Percentiles rank a stretch among this genome's conserved stretches.
These are phyloP conservation scores for Rhizopogon vulgaris DNA, from an alignment of 768 basidiomycete genomes.

Conservation along the genomic window DNA sequence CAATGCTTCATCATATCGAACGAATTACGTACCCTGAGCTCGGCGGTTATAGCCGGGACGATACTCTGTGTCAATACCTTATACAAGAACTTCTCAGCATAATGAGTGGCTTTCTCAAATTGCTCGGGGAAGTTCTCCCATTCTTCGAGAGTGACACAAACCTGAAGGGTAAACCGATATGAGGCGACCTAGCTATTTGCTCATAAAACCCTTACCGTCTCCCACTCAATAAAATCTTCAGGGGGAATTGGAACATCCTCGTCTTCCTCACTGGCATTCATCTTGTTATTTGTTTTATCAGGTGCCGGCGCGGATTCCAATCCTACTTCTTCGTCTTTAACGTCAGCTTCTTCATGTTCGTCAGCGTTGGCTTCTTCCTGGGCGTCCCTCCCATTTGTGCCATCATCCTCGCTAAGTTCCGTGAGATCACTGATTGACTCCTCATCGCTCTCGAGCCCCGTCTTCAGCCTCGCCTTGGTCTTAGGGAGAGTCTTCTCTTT, in stretches of 20 bases:
- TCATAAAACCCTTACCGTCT: slow-evolving; percentile 54
- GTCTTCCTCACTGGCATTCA: slow-evolving; percentile 2
- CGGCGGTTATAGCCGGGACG: slow-evolving; percentile 64
- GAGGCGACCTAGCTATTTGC: not conserved
- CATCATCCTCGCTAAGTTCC: slow-evolving; percentile 53
- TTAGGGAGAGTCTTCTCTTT: slow-evolving; percentile 10
- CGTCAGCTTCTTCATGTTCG: slow-evolving; percentile 9
- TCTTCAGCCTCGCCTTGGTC: slow-evolving; percentile 26
- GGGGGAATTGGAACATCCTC: slow-evolving; percentile 21
- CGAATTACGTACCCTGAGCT: slow-evolving; percentile 48
- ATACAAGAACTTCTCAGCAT: slow-evolving; percentile 74
- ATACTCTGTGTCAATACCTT: slow-evolving; percentile 59
- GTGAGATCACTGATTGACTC: slow-evolving; percentile 71
- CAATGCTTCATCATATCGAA: not conserved
- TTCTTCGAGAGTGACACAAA: slow-evolving; percentile 76
- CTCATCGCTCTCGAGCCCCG: slow-evolving; percentile 56
- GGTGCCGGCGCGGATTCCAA: slow-evolving; percentile 1
- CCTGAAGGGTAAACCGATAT: slow-evolving; percentile 33
- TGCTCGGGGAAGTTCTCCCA: slow-evolving; percentile 78
- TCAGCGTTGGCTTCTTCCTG: slow-evolving; percentile 10
- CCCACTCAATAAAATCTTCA: slow-evolving; percentile 79
- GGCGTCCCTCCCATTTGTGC: slow-evolving; percentile 12
- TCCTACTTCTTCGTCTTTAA: slow-evolving; percentile 22
- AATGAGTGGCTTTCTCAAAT: slow-evolving; percentile 73
- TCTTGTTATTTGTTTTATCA: not conserved